Conservation (phyloP, 164 flowering plant species). For the Taxillus chinensis region DNA sequence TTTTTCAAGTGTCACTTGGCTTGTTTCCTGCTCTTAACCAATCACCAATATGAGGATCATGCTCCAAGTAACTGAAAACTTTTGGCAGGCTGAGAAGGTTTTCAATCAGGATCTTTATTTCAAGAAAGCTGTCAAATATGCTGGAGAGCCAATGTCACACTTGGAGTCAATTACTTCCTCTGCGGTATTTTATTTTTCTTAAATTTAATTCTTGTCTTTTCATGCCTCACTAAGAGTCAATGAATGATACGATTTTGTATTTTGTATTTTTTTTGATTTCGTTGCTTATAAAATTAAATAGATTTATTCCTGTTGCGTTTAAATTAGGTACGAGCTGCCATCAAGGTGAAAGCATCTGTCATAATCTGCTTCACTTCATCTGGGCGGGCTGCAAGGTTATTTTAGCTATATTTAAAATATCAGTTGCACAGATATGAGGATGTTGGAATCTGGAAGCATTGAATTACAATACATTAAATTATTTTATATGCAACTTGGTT, state of each 20-base stretch:
- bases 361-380: conserved; percentile 63
- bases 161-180: conserved; percentile 94
- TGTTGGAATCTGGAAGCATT: neutral
- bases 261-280: too few relatives aligned
- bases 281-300: too few relatives aligned
- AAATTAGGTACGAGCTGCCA: conserved; percentile 51
- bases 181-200: conserved; percentile 41
- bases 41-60: too few relatives aligned
- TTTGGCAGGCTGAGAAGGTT: conserved; percentile 84
- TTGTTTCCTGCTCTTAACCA: too few relatives aligned
- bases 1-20: too few relatives aligned
- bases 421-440: neutral
- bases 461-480: neutral
- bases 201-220: neutral
- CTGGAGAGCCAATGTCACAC: conserved; percentile 89
- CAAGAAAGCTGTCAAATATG: conserved; percentile 72
- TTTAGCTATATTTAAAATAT: neutral
- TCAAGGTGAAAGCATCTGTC: conserved; percentile 61
- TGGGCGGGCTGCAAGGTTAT: conserved; percentile 61
- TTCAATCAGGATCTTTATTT: conserved; percentile 78
- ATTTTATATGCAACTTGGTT: neutral
- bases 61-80: too few relatives aligned
- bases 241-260: too few relatives aligned
- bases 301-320: neutral
- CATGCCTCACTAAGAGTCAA: too few relatives aligned